These are phyloP conservation scores for Tricholoma matsutake DNA, from an alignment of 768 basidiomycete genomes.

Conservation along the genomic window DNA sequence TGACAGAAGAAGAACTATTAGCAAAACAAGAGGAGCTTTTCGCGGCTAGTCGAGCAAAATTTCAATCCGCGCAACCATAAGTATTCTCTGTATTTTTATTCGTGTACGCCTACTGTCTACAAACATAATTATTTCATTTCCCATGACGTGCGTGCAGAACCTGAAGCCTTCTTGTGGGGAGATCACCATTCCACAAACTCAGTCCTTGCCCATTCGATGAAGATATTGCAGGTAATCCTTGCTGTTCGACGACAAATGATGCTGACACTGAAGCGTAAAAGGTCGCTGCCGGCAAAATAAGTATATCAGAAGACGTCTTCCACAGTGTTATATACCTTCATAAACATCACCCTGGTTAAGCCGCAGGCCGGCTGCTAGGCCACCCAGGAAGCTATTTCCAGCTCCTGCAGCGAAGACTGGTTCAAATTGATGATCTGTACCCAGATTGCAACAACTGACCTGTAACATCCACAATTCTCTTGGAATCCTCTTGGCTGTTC, in stretches of 20 bases:
- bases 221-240: slow-evolving; percentile 61
- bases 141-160: slow-evolving; percentile 43
- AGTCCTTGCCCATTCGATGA: slow-evolving; percentile 19
- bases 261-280: slow-evolving; percentile 80
- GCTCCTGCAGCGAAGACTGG: slow-evolving; percentile 52
- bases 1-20: slow-evolving; percentile 87
- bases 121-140: slow-evolving; percentile 32
- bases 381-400: slow-evolving; percentile 89
- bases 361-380: slow-evolving; percentile 70
- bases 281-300: slow-evolving; percentile 41
- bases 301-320: slow-evolving; percentile 1
- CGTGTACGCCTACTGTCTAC: slow-evolving; percentile 27
- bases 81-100: slow-evolving; percentile 18
- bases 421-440: background rate
- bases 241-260: slow-evolving; percentile 80
- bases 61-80: slow-evolving; percentile 59
- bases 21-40: slow-evolving; percentile 89
- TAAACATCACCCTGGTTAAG: slow-evolving; percentile 55
- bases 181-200: slow-evolving; percentile 71
- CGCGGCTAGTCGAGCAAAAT: slow-evolving; percentile 85
- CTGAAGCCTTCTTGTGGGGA: slow-evolving; percentile 54
- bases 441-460: slow-evolving; percentile 38
- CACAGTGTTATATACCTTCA: slow-evolving; percentile 48
- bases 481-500: slow-evolving; percentile 36
- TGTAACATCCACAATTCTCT: slow-evolving; percentile 76